Base-by-base conservation (phyloP, 768 basidiomycete genomes). In the Mycena rosella region DNA sequence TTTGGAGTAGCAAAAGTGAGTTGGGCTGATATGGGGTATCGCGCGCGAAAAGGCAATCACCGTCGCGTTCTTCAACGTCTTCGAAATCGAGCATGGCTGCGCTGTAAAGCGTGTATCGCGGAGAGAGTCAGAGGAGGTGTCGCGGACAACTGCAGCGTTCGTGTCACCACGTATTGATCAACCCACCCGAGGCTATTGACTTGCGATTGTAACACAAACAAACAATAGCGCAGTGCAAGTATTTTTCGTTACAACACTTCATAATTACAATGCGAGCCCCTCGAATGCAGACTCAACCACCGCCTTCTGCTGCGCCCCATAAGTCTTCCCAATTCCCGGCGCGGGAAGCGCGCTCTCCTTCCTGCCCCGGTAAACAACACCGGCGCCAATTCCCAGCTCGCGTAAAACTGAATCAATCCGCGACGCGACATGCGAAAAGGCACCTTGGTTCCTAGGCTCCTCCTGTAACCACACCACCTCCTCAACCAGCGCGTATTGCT, bases 11-110 rank as follows among this genome's bases (percentile, higher is more conserved):
- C 26, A 30, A 63, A 44, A 55, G 34, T 42, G 15, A 26, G n/a
- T 57, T 30, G 14, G 30, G 22, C 29, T 22, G 42, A 38, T 29
- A 15, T 36, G 44, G 24, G 45, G 48, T 29, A 63, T 48, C 49
- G 42, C 34, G 58, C n/a, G 10, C 36, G 17, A 29, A 53, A 59
- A 56, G n/a, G 48, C 5, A 78, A 89, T 69, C 67, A 95, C 96
- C 96, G 80, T 99, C 96, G 74, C 95, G 89, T 79, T 98, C 96
- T 83, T 99, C 96, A 67, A 97, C 95, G 78, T 98, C 96, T 81
- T 99, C 96, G 75, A 97, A 96, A 80, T 93, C 94, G 75, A 91
- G 79, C 91, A 92, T 92, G 44, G 52, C 79, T 70, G 69, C 69
- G 60, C 65, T 24, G 59, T 63, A 44, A 32, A 60, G 58, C 67